phyloP scores from a whole-genome alignment of 192 early-diverging fungal species.

The Cladochytrium replicatum region DNA sequence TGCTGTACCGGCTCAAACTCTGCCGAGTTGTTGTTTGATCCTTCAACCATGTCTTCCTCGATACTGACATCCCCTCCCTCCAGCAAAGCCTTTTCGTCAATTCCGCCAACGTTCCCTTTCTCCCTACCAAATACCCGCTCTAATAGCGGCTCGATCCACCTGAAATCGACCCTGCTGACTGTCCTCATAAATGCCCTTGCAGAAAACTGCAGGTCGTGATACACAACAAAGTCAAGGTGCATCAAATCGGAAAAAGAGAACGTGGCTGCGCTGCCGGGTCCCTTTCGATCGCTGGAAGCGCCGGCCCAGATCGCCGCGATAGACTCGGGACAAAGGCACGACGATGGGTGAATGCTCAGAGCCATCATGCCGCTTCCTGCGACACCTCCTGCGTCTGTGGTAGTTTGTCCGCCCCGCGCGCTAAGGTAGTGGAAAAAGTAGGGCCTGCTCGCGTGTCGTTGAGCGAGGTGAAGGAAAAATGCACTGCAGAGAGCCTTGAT shows the following conservation, averaged over 20 bases:
- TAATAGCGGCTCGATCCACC: conserved; percentile 32
- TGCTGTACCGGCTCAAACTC: too few species aligned
- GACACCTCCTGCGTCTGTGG: conserved; percentile 1
- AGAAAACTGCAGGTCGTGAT: conserved; percentile 42
- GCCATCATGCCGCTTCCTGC: conserved; percentile 17
- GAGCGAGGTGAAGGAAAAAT: conserved; percentile 41
- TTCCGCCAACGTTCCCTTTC: too few species aligned
- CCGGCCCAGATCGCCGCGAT: too few species aligned
- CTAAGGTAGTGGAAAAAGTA: conserved; percentile 36
- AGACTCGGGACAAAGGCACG: too few species aligned
- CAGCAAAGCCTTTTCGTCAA: background rate
- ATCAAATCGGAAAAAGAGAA: background rate
- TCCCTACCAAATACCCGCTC: conserved; percentile 13
- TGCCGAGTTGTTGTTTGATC: too few species aligned
- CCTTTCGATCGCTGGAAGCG: background rate
- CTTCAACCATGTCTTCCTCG: too few species aligned
- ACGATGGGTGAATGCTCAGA: conserved; percentile 24
- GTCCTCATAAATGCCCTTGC: conserved; percentile 36
- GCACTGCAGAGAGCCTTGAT: conserved; percentile 38
- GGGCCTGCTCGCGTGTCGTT: conserved; percentile 29
- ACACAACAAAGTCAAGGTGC: conserved; percentile 37
- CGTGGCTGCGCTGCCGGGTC: too few species aligned
- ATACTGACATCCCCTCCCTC: background rate
- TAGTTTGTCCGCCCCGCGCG: conserved; percentile 2
- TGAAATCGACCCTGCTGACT: conserved; percentile 31